A percentile compares a stretch with the other conserved stretches of the same genome.
phyloP scores from a whole-genome alignment of 139 green algal species.

The Micractinium conductrix region DNA sequence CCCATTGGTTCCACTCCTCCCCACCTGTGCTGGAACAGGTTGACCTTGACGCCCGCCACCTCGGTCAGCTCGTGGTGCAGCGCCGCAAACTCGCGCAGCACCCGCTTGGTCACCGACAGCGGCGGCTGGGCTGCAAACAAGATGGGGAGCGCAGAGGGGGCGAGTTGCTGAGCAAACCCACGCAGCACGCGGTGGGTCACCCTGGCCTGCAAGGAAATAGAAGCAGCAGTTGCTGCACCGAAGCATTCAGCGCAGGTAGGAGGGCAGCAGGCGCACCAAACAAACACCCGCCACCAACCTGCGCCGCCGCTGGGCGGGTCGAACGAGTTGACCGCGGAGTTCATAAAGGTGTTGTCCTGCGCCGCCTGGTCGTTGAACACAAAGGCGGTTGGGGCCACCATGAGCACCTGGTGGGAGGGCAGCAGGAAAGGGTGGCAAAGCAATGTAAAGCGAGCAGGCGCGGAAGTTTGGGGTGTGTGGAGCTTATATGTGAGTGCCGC shows the following conservation, averaged over 20 bases:
- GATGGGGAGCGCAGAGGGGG: not conserved
- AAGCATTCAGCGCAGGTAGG: too few relatives aligned
- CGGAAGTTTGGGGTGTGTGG: too few relatives aligned
- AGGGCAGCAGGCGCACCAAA: too few relatives aligned
- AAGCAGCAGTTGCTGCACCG: too few relatives aligned
- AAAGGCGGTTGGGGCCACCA: conserved; percentile 96
- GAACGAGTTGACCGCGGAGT: conserved; percentile 48
- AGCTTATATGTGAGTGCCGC: not conserved
- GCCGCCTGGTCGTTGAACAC: conserved; percentile 93
- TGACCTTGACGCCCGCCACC: conserved; percentile 60
- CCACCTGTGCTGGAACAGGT: conserved; percentile 55
- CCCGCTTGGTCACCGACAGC: conserved; percentile 37
- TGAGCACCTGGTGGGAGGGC: conserved; percentile 72
- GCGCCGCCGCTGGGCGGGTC: not conserved
- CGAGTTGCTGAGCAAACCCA: too few relatives aligned
- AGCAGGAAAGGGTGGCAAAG: too few relatives aligned
- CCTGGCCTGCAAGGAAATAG: too few relatives aligned
- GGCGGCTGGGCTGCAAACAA: conserved; percentile 12
- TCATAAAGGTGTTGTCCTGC: conserved; percentile 94
- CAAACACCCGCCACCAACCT: not conserved
- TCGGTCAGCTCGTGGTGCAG: conserved; percentile 85
- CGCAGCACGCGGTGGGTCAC: too few relatives aligned
- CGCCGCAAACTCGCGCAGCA: conserved; percentile 81
- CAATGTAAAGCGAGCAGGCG: too few relatives aligned
- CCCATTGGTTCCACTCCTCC: not conserved